Percentiles rank a stretch among this genome's conserved stretches.
Conservation (phyloP, 2,329 filamentous ascomycete species). For the Anthostomella pinea region DNA sequence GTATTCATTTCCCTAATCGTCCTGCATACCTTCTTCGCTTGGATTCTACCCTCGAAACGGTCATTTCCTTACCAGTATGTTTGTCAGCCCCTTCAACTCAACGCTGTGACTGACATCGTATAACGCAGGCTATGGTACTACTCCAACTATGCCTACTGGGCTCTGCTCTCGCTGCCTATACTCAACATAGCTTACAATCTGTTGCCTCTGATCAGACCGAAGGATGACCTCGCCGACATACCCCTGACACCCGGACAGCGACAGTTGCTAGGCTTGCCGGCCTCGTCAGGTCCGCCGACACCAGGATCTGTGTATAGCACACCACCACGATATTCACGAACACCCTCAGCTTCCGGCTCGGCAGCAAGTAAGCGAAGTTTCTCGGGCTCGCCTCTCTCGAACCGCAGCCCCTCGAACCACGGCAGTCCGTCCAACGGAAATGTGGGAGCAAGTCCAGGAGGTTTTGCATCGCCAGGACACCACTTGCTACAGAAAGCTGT, state of each 20-base stretch:
- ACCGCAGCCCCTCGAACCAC: conserved; percentile 45
- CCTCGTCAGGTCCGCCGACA: conserved; percentile 59
- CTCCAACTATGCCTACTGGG: conserved; percentile 43
- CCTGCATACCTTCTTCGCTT: conserved; percentile 15
- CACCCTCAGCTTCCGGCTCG: conserved; percentile 63
- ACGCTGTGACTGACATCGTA: too few species aligned
- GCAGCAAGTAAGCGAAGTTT: conserved; percentile 58
- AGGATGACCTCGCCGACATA: conserved; percentile 83
- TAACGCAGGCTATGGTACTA: conserved; percentile 33
- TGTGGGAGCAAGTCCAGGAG: conserved; percentile 9
- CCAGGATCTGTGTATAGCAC: conserved; percentile 75
- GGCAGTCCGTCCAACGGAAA: conserved; percentile 31
- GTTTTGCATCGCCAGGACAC: conserved; percentile 46
- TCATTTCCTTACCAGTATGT: conserved; percentile 23
- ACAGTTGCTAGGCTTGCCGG: conserved; percentile 75
- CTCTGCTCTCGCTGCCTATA: conserved; percentile 55
- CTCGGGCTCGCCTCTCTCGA: conserved; percentile 57
- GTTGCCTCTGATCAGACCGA: conserved; percentile 67
- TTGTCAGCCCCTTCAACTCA: neutral
- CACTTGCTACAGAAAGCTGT: conserved; percentile 68
- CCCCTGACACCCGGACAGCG: conserved; percentile 88
- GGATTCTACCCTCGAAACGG: conserved; percentile 21
- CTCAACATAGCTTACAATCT: conserved; percentile 71
- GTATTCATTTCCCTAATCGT: conserved; percentile 31
- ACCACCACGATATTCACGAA: conserved; percentile 81